Base-by-base conservation (phyloP, 2,329 filamentous ascomycete species). In the Fusarium sp. region DNA sequence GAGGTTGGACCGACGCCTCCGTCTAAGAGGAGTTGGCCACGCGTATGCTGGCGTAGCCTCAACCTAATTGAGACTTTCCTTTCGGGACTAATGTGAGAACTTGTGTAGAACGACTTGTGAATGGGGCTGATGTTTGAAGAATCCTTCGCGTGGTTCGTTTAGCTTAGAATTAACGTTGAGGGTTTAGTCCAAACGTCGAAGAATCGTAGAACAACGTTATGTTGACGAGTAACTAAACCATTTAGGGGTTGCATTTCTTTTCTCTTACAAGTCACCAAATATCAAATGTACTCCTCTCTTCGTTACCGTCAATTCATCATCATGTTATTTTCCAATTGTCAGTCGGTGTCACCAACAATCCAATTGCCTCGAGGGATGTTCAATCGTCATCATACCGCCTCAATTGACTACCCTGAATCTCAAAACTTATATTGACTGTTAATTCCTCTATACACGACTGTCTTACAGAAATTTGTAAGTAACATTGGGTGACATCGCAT, bases 11-110 rank as follows among this genome's bases (percentile, higher is more conserved):
- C 61, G 61, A 67, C 66, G 46, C 27, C 41, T 41, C 49, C 33
- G 17, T 58, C 52, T 57, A n/a, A 59, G 44, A 46, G 57, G 37
- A 53, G 32, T 38, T 46, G 60, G 67, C 69, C 71, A 73, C 70
- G 70, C 70, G 70, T 73, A 71, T 73, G 70, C 70, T 73, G 70
- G 67, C 70, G 70, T 73, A 65, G 66, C 59, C 56, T 66, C 48
- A 45, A 45, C 53, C 53, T 38, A 54, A 54, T 56, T 35, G 46
- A 68, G 52, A 23, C 33, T 14, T 40, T 57, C 33, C 33, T 11
- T 35, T 37, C 17, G 15, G 35, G 33, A n/a, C 38, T 40, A 55
- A 67, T 37, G 48, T 23, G 33, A 50, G 64, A 63, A 67, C 49
- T 67, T 63, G 6, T 63, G 56, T 37, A 62, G 23, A 17, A 44